Percentiles rank a stretch among this genome's conserved stretches.
Conservation (phyloP, 192 early-diverging fungal species). For the Phlyctochytrium bullatum region DNA sequence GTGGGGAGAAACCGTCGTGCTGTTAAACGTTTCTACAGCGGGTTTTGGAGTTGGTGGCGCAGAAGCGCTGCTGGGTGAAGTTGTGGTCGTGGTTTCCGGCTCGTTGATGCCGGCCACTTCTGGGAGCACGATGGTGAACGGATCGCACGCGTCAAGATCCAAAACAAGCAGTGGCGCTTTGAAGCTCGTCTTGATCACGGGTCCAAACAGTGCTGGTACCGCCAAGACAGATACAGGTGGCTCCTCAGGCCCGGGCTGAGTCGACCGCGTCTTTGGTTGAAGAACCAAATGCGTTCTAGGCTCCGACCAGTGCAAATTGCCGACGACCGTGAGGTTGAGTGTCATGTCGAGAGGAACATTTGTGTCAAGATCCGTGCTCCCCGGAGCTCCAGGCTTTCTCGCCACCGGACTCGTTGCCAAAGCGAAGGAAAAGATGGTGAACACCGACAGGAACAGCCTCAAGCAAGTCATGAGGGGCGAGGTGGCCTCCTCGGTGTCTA, state of each 20-base stretch:
- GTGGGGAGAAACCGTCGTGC: background rate
- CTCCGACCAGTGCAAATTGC: background rate
- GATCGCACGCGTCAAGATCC: constrained; percentile 1
- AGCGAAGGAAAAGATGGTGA: constrained; percentile 21
- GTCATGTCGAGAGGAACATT: background rate
- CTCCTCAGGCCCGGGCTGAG: background rate
- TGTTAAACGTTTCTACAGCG: background rate
- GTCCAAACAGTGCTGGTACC: constrained; percentile 1
- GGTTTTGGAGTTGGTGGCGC: background rate
- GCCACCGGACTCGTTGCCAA: constrained; percentile 13
- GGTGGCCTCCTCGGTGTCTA: background rate
- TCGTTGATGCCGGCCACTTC: background rate
- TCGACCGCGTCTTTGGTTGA: background rate
- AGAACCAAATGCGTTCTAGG: background rate
- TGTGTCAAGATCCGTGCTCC: too few species aligned
- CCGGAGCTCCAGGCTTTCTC: too few species aligned
- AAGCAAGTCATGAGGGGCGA: constrained; percentile 13
- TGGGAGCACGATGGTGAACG: constrained; percentile 1
- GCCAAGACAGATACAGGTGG: background rate
- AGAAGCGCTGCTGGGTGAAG: background rate
- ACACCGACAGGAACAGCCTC: constrained; percentile 15
- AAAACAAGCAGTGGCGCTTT: background rate
- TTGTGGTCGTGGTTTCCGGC: background rate
- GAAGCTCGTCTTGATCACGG: background rate
- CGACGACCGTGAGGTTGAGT: background rate